Evolutionary conservation across 495 filamentous ascomycete genomes (phyloP), one percentile per base, ranked within the genome.

Genomic region (Hapsidospora chrysogenum): DNA sequence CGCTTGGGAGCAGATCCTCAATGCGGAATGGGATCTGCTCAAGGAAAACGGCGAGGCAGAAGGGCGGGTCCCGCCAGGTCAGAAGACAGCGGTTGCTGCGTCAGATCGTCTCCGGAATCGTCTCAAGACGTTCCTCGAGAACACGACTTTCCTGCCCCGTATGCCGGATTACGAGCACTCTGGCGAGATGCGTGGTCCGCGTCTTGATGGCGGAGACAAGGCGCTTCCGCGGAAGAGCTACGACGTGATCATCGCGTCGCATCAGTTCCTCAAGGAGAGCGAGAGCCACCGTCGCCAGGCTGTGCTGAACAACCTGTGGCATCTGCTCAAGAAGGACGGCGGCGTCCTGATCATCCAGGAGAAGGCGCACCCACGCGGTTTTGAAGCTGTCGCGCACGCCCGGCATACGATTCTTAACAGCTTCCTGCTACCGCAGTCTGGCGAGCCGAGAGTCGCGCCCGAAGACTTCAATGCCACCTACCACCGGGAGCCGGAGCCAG

Each of bases 71-170:
- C 51, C 63, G 1, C 51, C 46, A 13, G 61, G 65, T 10, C 71
- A 62, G 44, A 62, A 62, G 29, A 66, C 61, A 9, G 68, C 66
- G 1, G 54, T 70, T 5, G 57, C 65, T 3, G 66, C 64, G 15
- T 58, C 59, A 1, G 49, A 59, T 13, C 38, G 47, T 10, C 64
- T 97, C 22, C 76, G 83, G n/a, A 59, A 81, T 16, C 78, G 85
- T 13, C 67, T 80, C 11, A 80, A 82, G 36, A 57, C 56, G 20
- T 68, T 95, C 39, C 66, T 97, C 9, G 72, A 89, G 10, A 78
- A 95, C 46, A 95, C 89, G 0, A 84, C 76, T 0, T 96, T 97
- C 50, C 66, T 97, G 17, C 89, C 89, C 9, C 80, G 85, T 2
- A 60, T 96, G 18, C 89, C 89, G n/a, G 85, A 97, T 46, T 84